A percentile compares a stretch with the other conserved stretches of the same genome.
These are phyloP conservation scores for Globisporangium irregulare DNA, from an alignment of 352 stramenopile species.

Conservation along the genomic window DNA sequence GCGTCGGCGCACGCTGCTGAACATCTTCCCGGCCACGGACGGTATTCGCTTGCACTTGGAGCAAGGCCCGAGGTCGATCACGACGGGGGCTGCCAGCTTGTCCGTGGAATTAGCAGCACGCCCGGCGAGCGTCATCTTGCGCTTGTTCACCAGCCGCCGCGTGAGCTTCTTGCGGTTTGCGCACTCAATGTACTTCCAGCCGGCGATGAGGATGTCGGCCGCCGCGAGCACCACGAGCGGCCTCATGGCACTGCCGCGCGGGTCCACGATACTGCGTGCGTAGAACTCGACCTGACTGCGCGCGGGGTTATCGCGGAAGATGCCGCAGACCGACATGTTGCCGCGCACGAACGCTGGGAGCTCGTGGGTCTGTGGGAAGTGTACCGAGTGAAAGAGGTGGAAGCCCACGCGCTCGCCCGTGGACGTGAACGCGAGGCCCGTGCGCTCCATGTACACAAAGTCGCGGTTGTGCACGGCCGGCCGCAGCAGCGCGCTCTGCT, in stretches of 20 bases:
- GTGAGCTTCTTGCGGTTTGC: background rate
- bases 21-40: background rate
- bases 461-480: slow-evolving; percentile 31
- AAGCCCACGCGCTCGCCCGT: slow-evolving; percentile 34
- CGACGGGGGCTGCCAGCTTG: background rate
- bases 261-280: slow-evolving; percentile 1
- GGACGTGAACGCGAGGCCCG: slow-evolving; percentile 22
- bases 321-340: slow-evolving; percentile 7
- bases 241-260: background rate
- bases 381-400: slow-evolving; percentile 38
- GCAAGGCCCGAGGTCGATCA: background rate
- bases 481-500: background rate
- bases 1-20: background rate
- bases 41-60: background rate
- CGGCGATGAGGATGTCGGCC: background rate
- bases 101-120: background rate
- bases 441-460: slow-evolving; percentile 43
- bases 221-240: background rate
- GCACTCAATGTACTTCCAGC: background rate
- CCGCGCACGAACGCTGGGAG: slow-evolving; percentile 22
- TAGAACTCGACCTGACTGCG: background rate
- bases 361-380: slow-evolving; percentile 30
- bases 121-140: background rate
- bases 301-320: background rate
- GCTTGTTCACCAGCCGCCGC: background rate